phyloP scores from a whole-genome alignment of 495 filamentous ascomycete genomes.

The Penicillium verhagenii region DNA sequence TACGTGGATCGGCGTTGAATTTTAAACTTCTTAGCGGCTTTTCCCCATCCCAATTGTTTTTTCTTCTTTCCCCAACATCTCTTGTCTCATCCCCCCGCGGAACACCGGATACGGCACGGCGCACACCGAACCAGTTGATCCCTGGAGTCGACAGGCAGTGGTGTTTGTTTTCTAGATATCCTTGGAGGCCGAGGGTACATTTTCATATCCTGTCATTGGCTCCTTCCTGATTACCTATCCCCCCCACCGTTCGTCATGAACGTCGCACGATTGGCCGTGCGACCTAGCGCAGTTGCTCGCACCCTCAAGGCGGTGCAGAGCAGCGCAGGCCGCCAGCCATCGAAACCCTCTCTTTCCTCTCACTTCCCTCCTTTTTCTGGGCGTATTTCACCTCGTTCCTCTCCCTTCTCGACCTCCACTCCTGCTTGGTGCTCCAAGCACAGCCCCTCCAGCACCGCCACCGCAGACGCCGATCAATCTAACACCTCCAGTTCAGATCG shows the following conservation, averaged over 20 bases:
- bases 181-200: background rate
- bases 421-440: slow-evolving; percentile 18
- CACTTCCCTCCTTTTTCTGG: background rate
- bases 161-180: background rate
- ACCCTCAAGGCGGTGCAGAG: background rate
- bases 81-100: background rate
- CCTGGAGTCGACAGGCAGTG: slow-evolving; percentile 2
- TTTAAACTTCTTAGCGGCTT: slow-evolving; percentile 15
- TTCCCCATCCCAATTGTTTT: slow-evolving; percentile 8
- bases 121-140: slow-evolving; percentile 5
- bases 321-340: slow-evolving; percentile 1
- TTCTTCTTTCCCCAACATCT: slow-evolving; percentile 9
- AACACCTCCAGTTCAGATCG: slow-evolving; percentile 27
- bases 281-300: slow-evolving; percentile 14
- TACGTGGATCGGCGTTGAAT: background rate
- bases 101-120: slow-evolving; percentile 6
- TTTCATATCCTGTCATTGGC: slow-evolving; percentile 5
- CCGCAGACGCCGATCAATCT: slow-evolving; percentile 22
- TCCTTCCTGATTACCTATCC: slow-evolving; percentile 6
- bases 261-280: slow-evolving; percentile 22
- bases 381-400: background rate
- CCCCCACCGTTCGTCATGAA: slow-evolving; percentile 25
- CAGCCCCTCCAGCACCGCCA: slow-evolving; percentile 2
- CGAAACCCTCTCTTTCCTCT: background rate
- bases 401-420: slow-evolving; percentile 24